Percentiles rank a stretch among this genome's conserved stretches.
Conservation (phyloP, 169 alveolate species). For the Babesia microti region DNA sequence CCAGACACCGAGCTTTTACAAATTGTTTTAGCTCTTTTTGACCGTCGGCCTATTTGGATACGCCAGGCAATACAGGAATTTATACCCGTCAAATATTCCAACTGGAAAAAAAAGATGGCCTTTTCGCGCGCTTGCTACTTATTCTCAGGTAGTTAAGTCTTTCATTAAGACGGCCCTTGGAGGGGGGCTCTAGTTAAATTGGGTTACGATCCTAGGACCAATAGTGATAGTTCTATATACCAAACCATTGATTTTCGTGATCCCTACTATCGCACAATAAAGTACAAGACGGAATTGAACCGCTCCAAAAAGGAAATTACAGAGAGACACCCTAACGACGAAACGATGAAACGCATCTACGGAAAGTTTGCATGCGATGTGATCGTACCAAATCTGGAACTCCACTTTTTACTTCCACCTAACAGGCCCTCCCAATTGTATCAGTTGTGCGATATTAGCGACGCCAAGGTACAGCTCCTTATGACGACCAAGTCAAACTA, state of each 20-base stretch:
- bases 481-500: too few species aligned
- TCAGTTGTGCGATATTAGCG: constrained; percentile 42
- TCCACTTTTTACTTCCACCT: constrained; percentile 39
- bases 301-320: constrained; percentile 6
- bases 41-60: constrained; percentile 26
- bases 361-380: constrained; percentile 6
- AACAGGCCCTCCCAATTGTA: constrained; percentile 39
- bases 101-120: constrained; percentile 36
- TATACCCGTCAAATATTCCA: constrained; percentile 18
- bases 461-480: constrained; percentile 41
- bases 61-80: constrained; percentile 27
- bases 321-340: background rate
- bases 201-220: constrained; percentile 44
- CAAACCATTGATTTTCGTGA: constrained; percentile 46
- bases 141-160: constrained; percentile 25
- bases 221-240: constrained; percentile 14
- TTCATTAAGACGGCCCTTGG: constrained; percentile 42
- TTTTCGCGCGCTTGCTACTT: constrained; percentile 38
- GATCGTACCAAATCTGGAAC: constrained; percentile 25
- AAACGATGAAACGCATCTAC: constrained; percentile 8
- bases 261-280: constrained; percentile 37
- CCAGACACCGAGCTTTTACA: constrained; percentile 16
- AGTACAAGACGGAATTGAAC: constrained; percentile 36
- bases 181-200: constrained; percentile 41
- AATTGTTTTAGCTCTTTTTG: constrained; percentile 15